A percentile compares a stretch with the other conserved stretches of the same genome.
Conservation (phyloP, 2,329 filamentous ascomycete genomes). For the Fusarium udum region DNA sequence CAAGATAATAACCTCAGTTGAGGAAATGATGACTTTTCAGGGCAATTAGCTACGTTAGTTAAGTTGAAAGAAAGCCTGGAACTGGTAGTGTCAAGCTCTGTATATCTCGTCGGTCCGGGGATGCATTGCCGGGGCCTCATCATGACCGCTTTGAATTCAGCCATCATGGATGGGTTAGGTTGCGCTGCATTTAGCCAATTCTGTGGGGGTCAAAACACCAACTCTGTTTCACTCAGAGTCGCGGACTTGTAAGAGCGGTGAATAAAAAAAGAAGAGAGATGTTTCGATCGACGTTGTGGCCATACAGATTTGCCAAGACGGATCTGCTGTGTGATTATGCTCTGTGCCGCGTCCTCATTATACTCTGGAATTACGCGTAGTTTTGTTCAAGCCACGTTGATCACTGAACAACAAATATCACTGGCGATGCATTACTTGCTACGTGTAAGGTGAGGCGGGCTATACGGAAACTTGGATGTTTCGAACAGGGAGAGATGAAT, state of each 20-base stretch:
- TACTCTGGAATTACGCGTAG: not conserved
- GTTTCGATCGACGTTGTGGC: not conserved
- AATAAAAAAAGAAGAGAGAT: not conserved
- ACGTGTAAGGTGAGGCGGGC: not conserved
- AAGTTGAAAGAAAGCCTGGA: not conserved
- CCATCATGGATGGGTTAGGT: constrained; percentile 16
- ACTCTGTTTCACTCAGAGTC: constrained; percentile 6
- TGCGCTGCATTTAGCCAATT: constrained; percentile 25
- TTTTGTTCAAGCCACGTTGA: not conserved
- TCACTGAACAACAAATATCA: not conserved
- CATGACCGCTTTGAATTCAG: constrained; percentile 14
- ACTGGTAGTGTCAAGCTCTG: not conserved
- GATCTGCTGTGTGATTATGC: not conserved
- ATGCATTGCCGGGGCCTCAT: constrained; percentile 16
- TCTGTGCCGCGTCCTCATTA: not conserved
- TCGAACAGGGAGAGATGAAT: not conserved
- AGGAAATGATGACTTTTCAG: not conserved
- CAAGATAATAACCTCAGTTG: not conserved
- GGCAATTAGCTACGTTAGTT: not conserved
- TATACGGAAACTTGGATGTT: not conserved
- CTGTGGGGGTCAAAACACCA: constrained; percentile 7
- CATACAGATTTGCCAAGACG: not conserved
- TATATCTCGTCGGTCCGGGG: constrained; percentile 1
- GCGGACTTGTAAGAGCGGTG: constrained; percentile 7
- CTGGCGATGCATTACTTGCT: not conserved